Conservation (phyloP, 352 stramenopile species). For the Phytophthora tubulina region DNA sequence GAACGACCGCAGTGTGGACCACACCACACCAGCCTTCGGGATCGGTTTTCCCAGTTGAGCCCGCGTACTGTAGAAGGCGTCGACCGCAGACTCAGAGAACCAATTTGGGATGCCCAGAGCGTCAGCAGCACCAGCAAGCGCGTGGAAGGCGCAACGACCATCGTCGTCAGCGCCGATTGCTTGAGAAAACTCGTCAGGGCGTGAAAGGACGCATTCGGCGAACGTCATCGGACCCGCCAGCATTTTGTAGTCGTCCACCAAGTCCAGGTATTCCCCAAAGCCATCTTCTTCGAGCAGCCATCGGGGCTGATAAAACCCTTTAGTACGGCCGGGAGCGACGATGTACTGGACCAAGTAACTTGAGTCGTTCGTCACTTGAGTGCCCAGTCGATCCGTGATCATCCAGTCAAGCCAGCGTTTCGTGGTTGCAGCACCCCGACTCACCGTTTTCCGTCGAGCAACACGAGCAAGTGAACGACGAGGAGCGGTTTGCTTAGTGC, state of each 20-base stretch:
- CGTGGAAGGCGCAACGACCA: conserved; percentile 5
- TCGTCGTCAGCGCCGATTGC: background rate
- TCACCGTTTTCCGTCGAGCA: too few species aligned
- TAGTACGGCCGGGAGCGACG: too few species aligned
- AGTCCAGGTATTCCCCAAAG: conserved; percentile 2
- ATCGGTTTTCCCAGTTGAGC: too few species aligned
- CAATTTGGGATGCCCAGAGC: background rate
- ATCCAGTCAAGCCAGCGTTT: too few species aligned
- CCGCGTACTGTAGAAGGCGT: too few species aligned
- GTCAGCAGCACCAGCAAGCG: background rate
- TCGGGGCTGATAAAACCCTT: background rate
- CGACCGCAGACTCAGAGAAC: background rate
- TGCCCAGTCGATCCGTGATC: too few species aligned
- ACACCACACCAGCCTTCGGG: background rate
- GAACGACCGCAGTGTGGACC: conserved; percentile 8
- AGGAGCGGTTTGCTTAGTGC: too few species aligned
- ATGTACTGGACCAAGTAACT: too few species aligned
- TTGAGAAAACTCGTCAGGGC: conserved; percentile 6
- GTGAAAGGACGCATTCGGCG: background rate
- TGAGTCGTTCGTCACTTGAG: too few species aligned
- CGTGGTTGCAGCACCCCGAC: too few species aligned
- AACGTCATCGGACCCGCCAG: background rate
- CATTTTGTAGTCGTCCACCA: background rate
- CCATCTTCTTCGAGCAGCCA: conserved; percentile 13
- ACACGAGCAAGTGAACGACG: too few species aligned